Percentiles rank a stretch among this genome's conserved stretches.
Conservation (phyloP, 2,329 filamentous ascomycete genomes). For the Chaetoscypha palmicola region DNA sequence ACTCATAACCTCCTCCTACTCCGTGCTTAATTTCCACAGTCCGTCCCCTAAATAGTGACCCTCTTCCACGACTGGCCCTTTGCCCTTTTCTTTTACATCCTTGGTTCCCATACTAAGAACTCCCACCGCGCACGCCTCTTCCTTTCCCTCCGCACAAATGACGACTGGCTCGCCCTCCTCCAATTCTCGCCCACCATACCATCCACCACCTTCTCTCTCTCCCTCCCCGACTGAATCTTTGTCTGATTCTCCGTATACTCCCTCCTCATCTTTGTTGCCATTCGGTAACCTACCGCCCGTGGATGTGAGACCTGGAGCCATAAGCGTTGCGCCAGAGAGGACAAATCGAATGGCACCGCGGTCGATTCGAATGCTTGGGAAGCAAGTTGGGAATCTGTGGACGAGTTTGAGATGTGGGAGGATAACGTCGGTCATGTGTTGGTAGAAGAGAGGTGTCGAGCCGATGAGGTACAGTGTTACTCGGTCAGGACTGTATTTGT, state of each 20-base stretch:
- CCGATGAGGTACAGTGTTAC: constrained; percentile 82
- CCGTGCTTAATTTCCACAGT: constrained; percentile 57
- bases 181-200: constrained; percentile 58
- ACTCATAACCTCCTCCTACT: too few relatives aligned
- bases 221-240: constrained; percentile 19
- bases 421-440: constrained; percentile 65
- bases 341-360: constrained; percentile 96
- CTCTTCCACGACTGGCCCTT: constrained; percentile 88
- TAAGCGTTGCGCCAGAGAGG: constrained; percentile 83
- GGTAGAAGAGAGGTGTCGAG: constrained; percentile 78
- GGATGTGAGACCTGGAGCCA: constrained; percentile 89
- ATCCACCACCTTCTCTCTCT: constrained; percentile 32
- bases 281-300: constrained; percentile 70
- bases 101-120: constrained; percentile 75
- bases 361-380: constrained; percentile 84
- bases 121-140: constrained; percentile 83
- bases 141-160: constrained; percentile 87
- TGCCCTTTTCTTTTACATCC: constrained; percentile 90
- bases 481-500: constrained; percentile 62
- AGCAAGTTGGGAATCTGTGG: constrained; percentile 79
- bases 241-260: constrained; percentile 24
- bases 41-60: constrained; percentile 93
- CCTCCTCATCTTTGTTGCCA: constrained; percentile 32
- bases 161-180: constrained; percentile 78
- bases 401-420: constrained; percentile 85